Percentiles rank a stretch among this genome's conserved stretches.
These are phyloP conservation scores for Ganoderma sinense DNA, from an alignment of 1,284 basidiomycete species.

Conservation along the genomic window DNA sequence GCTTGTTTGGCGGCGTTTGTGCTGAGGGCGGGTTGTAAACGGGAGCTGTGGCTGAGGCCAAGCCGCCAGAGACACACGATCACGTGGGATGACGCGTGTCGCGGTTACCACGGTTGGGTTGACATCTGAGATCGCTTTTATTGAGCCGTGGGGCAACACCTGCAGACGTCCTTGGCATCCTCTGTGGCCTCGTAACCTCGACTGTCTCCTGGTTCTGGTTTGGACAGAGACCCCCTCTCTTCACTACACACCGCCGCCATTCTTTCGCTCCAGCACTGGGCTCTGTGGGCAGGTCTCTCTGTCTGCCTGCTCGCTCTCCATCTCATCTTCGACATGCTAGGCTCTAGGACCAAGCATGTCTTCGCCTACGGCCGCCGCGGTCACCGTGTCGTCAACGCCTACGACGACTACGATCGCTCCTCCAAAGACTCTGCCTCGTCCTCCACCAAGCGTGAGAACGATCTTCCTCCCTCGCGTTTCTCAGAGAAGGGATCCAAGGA, in stretches of 20 bases:
- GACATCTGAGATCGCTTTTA: slow-evolving; percentile 20
- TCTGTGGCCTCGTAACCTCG: not conserved
- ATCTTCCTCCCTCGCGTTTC: not conserved
- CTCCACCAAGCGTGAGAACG: slow-evolving; percentile 16
- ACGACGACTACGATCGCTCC: slow-evolving; percentile 41
- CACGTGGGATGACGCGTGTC: slow-evolving; percentile 31
- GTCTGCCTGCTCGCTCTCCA: slow-evolving; percentile 21
- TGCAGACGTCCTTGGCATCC: not conserved
- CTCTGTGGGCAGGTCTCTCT: slow-evolving; percentile 20
- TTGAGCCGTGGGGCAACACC: not conserved
- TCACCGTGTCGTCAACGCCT: slow-evolving; percentile 66
- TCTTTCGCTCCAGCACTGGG: slow-evolving; percentile 8
- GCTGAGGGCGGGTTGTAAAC: not conserved
- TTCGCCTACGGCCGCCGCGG: slow-evolving; percentile 72
- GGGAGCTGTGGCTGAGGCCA: not conserved
- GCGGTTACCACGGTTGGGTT: slow-evolving; percentile 32
- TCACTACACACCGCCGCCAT: slow-evolving; percentile 5
- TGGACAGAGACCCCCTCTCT: not conserved
- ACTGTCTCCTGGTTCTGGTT: not conserved
- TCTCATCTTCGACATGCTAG: slow-evolving; percentile 49
- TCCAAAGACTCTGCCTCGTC: slow-evolving; percentile 4
- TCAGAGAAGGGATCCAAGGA: not conserved
- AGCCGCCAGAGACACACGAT: slow-evolving; percentile 14
- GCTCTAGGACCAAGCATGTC: slow-evolving; percentile 72
- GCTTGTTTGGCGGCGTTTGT: not conserved